These are phyloP conservation scores for Venturia effusa DNA, from an alignment of 2,329 filamentous ascomycete species.

Conservation along the genomic window DNA sequence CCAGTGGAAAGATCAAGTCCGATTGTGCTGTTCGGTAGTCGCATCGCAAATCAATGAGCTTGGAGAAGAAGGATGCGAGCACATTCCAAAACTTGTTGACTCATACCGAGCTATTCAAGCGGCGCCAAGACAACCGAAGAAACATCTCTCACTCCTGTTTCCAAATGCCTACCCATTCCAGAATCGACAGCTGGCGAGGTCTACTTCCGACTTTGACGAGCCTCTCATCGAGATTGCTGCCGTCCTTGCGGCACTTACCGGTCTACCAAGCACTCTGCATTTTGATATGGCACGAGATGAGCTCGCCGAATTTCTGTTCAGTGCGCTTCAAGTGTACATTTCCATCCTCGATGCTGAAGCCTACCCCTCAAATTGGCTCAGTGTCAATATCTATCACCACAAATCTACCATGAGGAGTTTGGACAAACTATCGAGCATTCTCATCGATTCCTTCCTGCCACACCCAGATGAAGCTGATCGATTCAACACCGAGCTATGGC, in stretches of 20 bases:
- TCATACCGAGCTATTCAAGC: conserved; percentile 72
- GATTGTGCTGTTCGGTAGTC: conserved; percentile 84
- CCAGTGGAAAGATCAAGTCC: conserved; percentile 86
- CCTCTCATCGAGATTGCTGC: conserved; percentile 80
- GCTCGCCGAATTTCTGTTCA: conserved; percentile 62
- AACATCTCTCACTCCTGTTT: conserved; percentile 73
- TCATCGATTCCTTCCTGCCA: conserved; percentile 77
- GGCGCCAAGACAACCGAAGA: conserved; percentile 47
- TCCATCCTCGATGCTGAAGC: conserved; percentile 84
- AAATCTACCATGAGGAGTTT: conserved; percentile 79
- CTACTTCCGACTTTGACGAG: conserved; percentile 66
- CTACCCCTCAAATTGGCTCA: conserved; percentile 83
- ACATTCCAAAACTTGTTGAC: conserved; percentile 81
- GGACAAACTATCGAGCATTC: conserved; percentile 67
- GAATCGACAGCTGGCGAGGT: conserved; percentile 40
- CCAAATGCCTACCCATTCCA: conserved; percentile 86
- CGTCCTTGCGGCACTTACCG: conserved; percentile 71
- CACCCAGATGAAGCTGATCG: conserved; percentile 81
- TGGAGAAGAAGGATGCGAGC: conserved; percentile 72
- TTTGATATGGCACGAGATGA: conserved; percentile 66
- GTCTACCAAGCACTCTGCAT: conserved; percentile 61
- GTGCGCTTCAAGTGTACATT: conserved; percentile 72
- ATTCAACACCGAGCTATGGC: conserved; percentile 92
- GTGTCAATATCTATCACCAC: conserved; percentile 85
- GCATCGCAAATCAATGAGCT: conserved; percentile 74